phyloP scores from a whole-genome alignment of 179 eudicot genomes.

The Dionaea muscipula region DNA sequence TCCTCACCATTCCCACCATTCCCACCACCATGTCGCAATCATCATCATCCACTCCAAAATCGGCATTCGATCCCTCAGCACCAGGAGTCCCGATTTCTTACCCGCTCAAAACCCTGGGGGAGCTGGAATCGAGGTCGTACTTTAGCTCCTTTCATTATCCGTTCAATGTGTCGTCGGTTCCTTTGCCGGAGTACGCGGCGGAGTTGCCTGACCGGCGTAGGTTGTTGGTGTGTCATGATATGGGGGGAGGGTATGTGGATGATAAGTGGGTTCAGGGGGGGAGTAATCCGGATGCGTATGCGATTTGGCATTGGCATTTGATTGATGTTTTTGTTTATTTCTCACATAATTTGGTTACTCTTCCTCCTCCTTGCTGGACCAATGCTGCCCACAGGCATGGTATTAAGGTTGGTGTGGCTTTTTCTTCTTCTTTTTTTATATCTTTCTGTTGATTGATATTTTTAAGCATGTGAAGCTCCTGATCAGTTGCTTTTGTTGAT shows the following conservation, averaged over 20 bases:
- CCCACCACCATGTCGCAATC: conserved; percentile 14
- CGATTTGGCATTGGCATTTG: conserved; percentile 94
- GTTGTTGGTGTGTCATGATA: conserved; percentile 79
- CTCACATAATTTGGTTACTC: conserved; percentile 72
- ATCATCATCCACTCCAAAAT: conserved; percentile 15
- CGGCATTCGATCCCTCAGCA: conserved; percentile 40
- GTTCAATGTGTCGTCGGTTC: conserved; percentile 42
- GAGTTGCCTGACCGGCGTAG: conserved; percentile 39
- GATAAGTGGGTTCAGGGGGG: conserved; percentile 89
- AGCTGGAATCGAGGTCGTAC: conserved; percentile 58
- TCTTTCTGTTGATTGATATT: background rate
- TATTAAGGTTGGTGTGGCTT: no score
- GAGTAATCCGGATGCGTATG: conserved; percentile 49
- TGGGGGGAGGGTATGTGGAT: conserved; percentile 79
- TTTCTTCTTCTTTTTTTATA: background rate
- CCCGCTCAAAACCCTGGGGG: conserved; percentile 66
- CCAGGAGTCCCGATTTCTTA: conserved; percentile 62
- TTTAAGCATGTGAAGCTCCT: no score
- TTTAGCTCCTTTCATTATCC: conserved; percentile 72
- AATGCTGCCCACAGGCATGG: conserved; percentile 89
- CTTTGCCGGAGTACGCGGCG: conserved; percentile 6
- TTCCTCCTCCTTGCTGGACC: conserved; percentile 89
- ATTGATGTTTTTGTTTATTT: conserved; percentile 89
- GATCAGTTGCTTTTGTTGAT: no score
- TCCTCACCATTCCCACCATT: conserved; percentile 9